Evolutionary conservation across 1,139 yeast genomes (phyloP), one percentile per base, ranked within the genome.

Genomic region (Blastobotrys capitulatus): DNA sequence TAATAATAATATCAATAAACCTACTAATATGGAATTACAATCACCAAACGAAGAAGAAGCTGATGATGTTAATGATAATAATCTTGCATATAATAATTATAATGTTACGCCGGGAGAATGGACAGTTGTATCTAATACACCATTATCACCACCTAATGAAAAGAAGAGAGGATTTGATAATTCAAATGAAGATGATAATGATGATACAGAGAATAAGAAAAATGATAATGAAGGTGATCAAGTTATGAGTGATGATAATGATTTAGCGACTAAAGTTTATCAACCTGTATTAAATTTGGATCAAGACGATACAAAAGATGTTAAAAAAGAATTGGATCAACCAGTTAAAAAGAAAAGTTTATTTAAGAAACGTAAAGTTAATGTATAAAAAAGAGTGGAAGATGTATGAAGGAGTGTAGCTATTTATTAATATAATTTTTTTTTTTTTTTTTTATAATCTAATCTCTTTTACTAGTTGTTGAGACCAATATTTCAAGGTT

Each of bases 361-460:
- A 16, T 60, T 60, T 52, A 60, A 59, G 45, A 60, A 58, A 38
- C 59, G 64, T 6, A 54, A 51, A 27, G 40, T 48, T 6, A 20
- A 35, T 10, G 38, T 18, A 20, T n/a, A n/a, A n/a, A n/a, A n/a
- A n/a, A n/a, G n/a, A n/a, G n/a, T n/a, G n/a, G n/a, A n/a, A n/a
- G n/a, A n/a, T n/a, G n/a, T n/a, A n/a, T n/a, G n/a, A n/a, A n/a
- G n/a, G n/a, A n/a, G 16, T 38, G 25, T 9, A 13, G 19, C 25
- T 7, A 18, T 38, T 38, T 16, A 16, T 38, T 18, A 18, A 38
- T 18, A 18, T 16, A 9, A 38, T 18, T 19, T 38, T 16, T 15
- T 16, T 38, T 38, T 38, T 38, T 19, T 16, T n/a, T n/a, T n/a
- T n/a, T n/a, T n/a, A n/a, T n/a, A n/a, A n/a, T n/a, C n/a, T n/a